Evolutionary conservation across 345 rosid species (phyloP).

Genomic region (Populus alba): DNA sequence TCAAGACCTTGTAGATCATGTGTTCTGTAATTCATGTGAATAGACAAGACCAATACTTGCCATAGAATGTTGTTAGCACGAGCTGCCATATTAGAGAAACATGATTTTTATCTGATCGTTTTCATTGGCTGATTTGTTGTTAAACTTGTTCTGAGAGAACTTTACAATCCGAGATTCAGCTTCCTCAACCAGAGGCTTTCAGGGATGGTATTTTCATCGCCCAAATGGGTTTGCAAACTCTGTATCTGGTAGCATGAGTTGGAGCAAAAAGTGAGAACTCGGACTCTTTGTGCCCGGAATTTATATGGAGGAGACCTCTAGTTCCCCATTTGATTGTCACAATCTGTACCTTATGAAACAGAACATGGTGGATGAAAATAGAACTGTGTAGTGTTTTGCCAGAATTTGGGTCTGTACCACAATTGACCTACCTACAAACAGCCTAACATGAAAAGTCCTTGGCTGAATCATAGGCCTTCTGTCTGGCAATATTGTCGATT

Average conservation of each 20-base stretch:
- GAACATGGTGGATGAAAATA: neutral
- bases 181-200: neutral
- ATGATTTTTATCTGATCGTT: neutral
- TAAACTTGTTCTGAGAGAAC: neutral
- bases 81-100: neutral
- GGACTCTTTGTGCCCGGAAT: neutral
- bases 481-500: conserved; percentile 52
- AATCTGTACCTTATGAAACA: too few species aligned
- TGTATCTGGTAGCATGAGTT: neutral
- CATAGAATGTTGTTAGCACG: neutral
- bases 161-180: neutral
- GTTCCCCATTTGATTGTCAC: neutral
- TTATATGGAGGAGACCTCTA: neutral
- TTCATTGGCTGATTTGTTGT: neutral
- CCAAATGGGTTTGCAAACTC: neutral
- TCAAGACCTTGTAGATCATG: neutral
- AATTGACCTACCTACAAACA: neutral
- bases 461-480: too few species aligned
- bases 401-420: neutral
- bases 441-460: too few species aligned
- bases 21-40: neutral
- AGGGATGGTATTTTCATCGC: neutral
- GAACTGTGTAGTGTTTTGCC: neutral
- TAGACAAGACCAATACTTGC: neutral
- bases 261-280: neutral